Evolutionary conservation across 2,329 filamentous ascomycete genomes (phyloP).

Genomic region (Colletotrichum salicis): DNA sequence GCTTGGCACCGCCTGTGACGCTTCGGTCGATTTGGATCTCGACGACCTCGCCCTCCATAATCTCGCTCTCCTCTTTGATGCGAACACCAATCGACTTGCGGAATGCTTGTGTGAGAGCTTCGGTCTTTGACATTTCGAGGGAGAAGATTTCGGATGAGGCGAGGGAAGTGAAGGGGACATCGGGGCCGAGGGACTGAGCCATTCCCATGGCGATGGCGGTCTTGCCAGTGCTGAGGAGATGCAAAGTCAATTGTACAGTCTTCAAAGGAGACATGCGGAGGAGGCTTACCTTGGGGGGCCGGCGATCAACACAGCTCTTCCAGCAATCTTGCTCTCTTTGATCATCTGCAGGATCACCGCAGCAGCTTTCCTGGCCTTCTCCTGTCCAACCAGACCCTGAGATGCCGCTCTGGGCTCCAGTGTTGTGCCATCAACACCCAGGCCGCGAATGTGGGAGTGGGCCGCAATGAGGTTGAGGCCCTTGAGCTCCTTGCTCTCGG

Average conservation of each 20-base stretch:
- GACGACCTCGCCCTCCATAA: slow-evolving; percentile 98
- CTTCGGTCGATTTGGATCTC: slow-evolving; percentile 98
- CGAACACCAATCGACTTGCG: slow-evolving; percentile 97
- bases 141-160: slow-evolving; percentile 98
- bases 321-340: slow-evolving; percentile 98
- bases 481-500: slow-evolving; percentile 94
- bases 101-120: slow-evolving; percentile 98
- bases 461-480: slow-evolving; percentile 97
- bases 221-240: slow-evolving; percentile 83
- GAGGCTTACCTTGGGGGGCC: slow-evolving; percentile 80
- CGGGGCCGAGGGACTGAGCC: slow-evolving; percentile 92
- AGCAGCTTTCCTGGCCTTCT: slow-evolving; percentile 95
- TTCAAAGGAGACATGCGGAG: background rate
- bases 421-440: slow-evolving; percentile 92
- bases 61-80: slow-evolving; percentile 98
- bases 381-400: slow-evolving; percentile 94
- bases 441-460: slow-evolving; percentile 96
- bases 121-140: slow-evolving; percentile 99
- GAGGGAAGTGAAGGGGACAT: slow-evolving; percentile 96
- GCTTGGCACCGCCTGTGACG: slow-evolving; percentile 95
- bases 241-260: slow-evolving; percentile 33
- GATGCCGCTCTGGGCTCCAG: slow-evolving; percentile 86
- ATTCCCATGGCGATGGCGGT: slow-evolving; percentile 99
- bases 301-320: slow-evolving; percentile 91
- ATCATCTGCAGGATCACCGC: slow-evolving; percentile 99